phyloP scores from a whole-genome alignment of 176 grass and related monocot genomes.

The bread wheat (Triticum aestivum) region DNA sequence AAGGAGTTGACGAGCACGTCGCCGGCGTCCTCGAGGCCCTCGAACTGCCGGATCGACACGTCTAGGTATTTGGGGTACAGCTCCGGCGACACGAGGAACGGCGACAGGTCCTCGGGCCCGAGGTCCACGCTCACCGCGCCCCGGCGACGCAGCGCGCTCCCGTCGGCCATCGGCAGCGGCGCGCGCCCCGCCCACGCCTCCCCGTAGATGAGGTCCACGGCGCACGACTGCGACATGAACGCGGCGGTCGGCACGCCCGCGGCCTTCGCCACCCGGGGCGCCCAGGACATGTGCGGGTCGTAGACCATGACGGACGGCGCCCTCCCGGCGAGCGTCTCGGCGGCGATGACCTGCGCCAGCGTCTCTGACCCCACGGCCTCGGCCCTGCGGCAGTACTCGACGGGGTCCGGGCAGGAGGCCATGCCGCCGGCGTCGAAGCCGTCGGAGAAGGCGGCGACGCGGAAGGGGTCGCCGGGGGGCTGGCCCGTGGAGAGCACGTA shows the following conservation, averaged over 20 bases:
- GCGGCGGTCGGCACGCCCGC: not conserved
- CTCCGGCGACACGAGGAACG: slow-evolving; percentile 12
- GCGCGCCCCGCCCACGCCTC: slow-evolving; percentile 24
- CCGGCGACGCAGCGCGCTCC: not conserved
- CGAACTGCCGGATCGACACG: not conserved
- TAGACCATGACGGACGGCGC: slow-evolving; percentile 24
- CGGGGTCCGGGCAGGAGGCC: not conserved
- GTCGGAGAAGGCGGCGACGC: slow-evolving; percentile 34
- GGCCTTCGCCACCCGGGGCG: not conserved
- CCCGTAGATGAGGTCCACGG: slow-evolving; percentile 19
- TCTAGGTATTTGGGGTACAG: not conserved
- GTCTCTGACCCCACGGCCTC: slow-evolving; percentile 3
- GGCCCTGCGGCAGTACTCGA: not conserved
- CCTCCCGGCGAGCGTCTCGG: not conserved
- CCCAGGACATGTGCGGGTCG: slow-evolving; percentile 31
- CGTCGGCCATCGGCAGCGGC: not conserved
- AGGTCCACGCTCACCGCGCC: slow-evolving; percentile 8
- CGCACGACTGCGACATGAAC: slow-evolving; percentile 17
- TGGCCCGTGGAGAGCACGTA: slow-evolving; percentile 16
- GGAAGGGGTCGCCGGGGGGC: not conserved
- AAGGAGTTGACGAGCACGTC: slow-evolving; percentile 40
- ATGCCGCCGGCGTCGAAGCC: slow-evolving; percentile 28
- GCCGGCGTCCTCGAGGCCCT: slow-evolving; percentile 7
- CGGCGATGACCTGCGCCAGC: not conserved
- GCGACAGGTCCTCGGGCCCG: not conserved